Evolutionary conservation across 768 basidiomycete genomes (phyloP).

Genomic region (Galerina sulciceps): DNA sequence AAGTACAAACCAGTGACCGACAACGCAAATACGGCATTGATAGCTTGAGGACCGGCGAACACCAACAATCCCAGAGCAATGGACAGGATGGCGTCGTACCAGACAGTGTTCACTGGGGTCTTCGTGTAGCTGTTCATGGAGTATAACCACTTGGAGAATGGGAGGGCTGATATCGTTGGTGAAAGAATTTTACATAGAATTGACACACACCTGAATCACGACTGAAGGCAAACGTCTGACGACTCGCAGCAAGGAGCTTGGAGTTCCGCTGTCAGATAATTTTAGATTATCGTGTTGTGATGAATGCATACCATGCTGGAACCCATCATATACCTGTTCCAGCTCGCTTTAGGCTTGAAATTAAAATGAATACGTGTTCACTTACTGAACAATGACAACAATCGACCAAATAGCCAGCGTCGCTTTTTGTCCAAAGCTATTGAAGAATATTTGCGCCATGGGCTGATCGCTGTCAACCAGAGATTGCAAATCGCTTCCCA

Average conservation of each 20-base stretch:
- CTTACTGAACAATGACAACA: conserved; percentile 44
- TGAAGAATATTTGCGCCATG: conserved; percentile 64
- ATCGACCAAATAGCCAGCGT: conserved; percentile 43
- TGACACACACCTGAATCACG: conserved; percentile 54
- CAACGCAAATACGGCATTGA: conserved; percentile 62
- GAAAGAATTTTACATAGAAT: neutral
- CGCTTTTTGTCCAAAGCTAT: conserved; percentile 43
- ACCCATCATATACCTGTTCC: conserved; percentile 59
- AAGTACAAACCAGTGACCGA: conserved; percentile 49
- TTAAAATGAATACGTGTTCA: neutral
- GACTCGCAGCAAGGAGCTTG: conserved; percentile 35
- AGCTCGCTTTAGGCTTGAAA: neutral
- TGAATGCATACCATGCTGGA: conserved; percentile 48
- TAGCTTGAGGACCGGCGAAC: conserved; percentile 63
- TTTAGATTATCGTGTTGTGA: neutral
- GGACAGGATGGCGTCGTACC: conserved; percentile 50
- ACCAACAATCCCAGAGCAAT: conserved; percentile 59
- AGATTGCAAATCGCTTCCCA: conserved; percentile 52
- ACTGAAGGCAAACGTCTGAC: conserved; percentile 75
- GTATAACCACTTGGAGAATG: conserved; percentile 65
- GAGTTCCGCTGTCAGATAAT: neutral
- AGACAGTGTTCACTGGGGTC: conserved; percentile 68
- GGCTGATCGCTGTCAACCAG: conserved; percentile 54
- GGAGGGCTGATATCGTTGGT: conserved; percentile 44
- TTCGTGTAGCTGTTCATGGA: conserved; percentile 57